Evolutionary conservation across 345 rosid species (phyloP), one percentile per base, ranked within the genome.

Genomic region (Gossypium australe): DNA sequence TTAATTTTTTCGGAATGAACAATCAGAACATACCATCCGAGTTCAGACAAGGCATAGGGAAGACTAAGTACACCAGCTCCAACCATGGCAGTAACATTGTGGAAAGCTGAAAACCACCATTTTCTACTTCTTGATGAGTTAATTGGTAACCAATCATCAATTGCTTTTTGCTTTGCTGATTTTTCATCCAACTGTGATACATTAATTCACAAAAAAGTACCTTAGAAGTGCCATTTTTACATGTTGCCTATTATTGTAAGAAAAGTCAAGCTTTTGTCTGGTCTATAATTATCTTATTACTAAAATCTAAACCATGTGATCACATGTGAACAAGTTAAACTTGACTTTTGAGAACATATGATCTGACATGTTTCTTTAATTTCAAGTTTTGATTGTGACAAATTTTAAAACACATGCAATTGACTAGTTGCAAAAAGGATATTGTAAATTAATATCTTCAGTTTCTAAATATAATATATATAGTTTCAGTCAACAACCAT

Each of bases 21-120:
- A 24, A 25, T 59, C 29, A 13, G 25, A 66, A 66, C 75, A 18
- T 83, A 92, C 97, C 97, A 92, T 82, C 97, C 92, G 4, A 92
- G 92, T 56, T 87, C 80, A 0, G 97, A 41, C 94, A 92, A 86
- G 67, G 96, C 94, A 59, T 76, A 90, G 2, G 97, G 97, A 58
- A 92, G 94, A 65, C 94, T 83, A 69, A 92, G 96, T 56, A 90
- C 94, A 13, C 97, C 94, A n/a, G 97, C 96, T 11, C 97, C 94
- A 70, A 92, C 96, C 92, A 92, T 90, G 74, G 97, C 94, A 9
- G 97, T 90, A 78, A 92, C 90, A 77, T 90, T 90, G 90, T 92
- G 96, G 76, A 92, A 92, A 47, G 96, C 80, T n/a, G 97, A 80
- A 81, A 88, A 88, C 97, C 97, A 92, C 97, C 97, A 92, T 85